phyloP scores from a whole-genome alignment of 495 filamentous ascomycete species.

The Penicillium mononematosum region DNA sequence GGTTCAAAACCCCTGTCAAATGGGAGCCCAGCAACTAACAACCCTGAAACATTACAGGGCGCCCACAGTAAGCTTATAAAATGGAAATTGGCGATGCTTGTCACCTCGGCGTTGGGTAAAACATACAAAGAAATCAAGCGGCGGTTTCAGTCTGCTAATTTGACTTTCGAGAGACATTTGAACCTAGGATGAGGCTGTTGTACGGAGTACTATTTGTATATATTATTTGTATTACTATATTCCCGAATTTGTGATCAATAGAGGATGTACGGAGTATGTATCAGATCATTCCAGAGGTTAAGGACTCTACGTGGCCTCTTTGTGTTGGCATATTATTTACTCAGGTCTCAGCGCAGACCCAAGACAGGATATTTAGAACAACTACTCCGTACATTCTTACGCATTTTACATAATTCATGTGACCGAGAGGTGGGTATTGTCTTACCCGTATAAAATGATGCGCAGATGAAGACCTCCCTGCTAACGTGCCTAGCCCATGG shows the following conservation, averaged over 20 bases:
- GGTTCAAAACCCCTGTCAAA: background rate
- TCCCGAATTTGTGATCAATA: background rate
- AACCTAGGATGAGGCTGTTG: background rate
- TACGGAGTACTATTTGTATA: background rate
- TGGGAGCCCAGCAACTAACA: background rate
- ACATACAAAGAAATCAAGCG: background rate
- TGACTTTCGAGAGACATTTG: slow-evolving; percentile 2
- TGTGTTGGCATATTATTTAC: background rate
- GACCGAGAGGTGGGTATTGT: too few species aligned
- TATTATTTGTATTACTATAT: background rate
- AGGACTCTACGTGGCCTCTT: background rate
- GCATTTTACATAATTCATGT: too few species aligned
- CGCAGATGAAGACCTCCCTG: too few species aligned
- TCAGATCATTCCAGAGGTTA: background rate
- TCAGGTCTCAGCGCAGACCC: background rate
- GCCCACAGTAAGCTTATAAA: slow-evolving; percentile 1
- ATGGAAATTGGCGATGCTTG: background rate
- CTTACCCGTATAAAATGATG: too few species aligned
- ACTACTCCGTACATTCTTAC: too few species aligned
- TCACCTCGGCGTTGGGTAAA: background rate
- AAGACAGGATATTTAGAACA: background rate
- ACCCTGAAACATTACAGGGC: background rate
- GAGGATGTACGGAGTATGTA: background rate
- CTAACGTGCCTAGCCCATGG: too few species aligned
- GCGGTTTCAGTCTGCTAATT: slow-evolving; percentile 15